These are phyloP conservation scores for Gaertneriomyces sp. DNA, from an alignment of 192 early-diverging fungal genomes.

Conservation along the genomic window DNA sequence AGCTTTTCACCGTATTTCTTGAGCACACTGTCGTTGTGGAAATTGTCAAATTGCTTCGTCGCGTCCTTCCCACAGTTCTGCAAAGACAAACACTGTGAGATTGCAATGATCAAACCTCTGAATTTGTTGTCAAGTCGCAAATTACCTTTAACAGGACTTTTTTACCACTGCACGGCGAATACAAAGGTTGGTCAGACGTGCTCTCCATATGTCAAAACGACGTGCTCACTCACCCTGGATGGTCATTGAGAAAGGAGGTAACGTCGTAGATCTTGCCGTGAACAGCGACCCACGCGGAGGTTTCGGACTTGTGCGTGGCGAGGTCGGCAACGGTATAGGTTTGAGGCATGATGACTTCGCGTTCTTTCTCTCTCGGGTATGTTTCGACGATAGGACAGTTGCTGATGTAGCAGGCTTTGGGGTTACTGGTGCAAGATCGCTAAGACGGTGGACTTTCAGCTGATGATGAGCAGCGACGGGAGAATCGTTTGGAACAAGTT, in stretches of 20 bases:
- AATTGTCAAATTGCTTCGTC: conserved; percentile 77
- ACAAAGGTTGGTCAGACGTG: conserved; percentile 18
- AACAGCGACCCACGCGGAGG: conserved; percentile 76
- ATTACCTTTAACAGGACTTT: conserved; percentile 67
- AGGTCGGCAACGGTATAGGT: conserved; percentile 67
- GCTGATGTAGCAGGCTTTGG: neutral
- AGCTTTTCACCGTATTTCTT: conserved; percentile 59
- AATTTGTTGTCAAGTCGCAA: neutral
- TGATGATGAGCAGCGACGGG: neutral
- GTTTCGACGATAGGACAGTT: too few species aligned
- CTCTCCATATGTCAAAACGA: conserved; percentile 56
- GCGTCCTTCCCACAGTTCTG: conserved; percentile 74
- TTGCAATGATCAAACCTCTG: conserved; percentile 10
- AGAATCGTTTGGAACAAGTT: neutral
- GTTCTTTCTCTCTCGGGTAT: neutral
- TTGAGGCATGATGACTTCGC: neutral
- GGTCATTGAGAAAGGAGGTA: conserved; percentile 39
- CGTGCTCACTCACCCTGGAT: conserved; percentile 46
- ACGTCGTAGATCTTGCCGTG: conserved; percentile 43
- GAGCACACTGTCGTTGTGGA: conserved; percentile 65
- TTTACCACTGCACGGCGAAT: conserved; percentile 30
- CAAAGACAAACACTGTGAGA: conserved; percentile 48
- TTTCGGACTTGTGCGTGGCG: conserved; percentile 61
- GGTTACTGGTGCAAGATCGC: neutral
- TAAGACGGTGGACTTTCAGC: neutral